These are phyloP conservation scores for Aquanectria penicillioides DNA, from an alignment of 2,329 filamentous ascomycete genomes.

Conservation along the genomic window DNA sequence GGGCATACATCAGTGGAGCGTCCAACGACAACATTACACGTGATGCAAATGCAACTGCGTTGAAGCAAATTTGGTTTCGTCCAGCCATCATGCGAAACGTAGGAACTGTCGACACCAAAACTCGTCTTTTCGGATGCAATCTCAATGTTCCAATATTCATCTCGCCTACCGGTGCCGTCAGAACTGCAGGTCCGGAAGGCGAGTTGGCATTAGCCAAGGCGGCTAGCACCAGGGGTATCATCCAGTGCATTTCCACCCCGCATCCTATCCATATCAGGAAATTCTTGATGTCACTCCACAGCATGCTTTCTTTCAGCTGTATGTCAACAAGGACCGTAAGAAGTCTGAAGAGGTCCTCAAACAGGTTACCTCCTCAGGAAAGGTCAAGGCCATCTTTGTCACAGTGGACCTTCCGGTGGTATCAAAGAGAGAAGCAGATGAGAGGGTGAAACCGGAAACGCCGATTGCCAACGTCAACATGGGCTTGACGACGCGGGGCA, in stretches of 20 bases:
- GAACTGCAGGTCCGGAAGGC: conserved; percentile 28
- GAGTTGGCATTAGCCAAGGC: conserved; percentile 32
- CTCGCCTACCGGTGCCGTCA: conserved; percentile 32
- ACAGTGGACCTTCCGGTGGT: conserved; percentile 68
- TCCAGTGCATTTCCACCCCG: conserved; percentile 71
- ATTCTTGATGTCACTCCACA: conserved; percentile 49
- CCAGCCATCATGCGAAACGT: conserved; percentile 39
- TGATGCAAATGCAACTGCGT: conserved; percentile 29
- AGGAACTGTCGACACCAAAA: conserved; percentile 19
- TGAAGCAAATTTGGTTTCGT: conserved; percentile 37
- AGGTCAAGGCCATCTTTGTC: conserved; percentile 64
- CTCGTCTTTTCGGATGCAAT: conserved; percentile 31
- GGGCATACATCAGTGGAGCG: conserved; percentile 37
- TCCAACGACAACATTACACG: conserved; percentile 40
- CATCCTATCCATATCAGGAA: conserved; percentile 66
- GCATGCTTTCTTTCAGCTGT: conserved; percentile 66
- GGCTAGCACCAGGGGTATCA: conserved; percentile 55
- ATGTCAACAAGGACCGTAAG: conserved; percentile 65
- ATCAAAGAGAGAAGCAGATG: conserved; percentile 63
- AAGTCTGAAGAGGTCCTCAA: conserved; percentile 61
- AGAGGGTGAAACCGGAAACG: conserved; percentile 57
- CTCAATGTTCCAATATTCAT: conserved; percentile 36
- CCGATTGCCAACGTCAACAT: conserved; percentile 34
- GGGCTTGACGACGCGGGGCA: conserved; percentile 51
- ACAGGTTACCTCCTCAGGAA: conserved; percentile 48